These are phyloP conservation scores for Luzula sylvatica DNA, from an alignment of 176 grass and related monocot species.

Conservation along the genomic window DNA sequence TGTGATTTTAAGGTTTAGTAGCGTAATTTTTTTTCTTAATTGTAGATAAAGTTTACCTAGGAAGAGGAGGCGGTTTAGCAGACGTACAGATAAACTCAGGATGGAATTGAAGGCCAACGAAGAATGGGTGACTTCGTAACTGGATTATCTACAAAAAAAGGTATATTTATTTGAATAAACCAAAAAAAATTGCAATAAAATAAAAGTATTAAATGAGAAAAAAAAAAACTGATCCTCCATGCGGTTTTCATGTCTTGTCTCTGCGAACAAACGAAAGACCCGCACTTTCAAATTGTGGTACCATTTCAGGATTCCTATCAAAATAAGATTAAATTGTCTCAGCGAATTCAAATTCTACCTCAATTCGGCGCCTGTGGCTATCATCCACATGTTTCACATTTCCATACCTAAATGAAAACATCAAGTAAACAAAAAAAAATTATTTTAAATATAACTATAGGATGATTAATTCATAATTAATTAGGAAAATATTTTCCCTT, in stretches of 20 bases:
- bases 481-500: slow-evolving; percentile 22
- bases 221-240: slow-evolving; percentile 52
- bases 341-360: slow-evolving; percentile 30
- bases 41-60: slow-evolving; percentile 44
- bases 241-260: slow-evolving; percentile 58
- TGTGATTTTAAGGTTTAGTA: too few relatives aligned
- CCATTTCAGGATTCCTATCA: slow-evolving; percentile 88
- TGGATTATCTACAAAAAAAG: slow-evolving; percentile 87
- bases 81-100: slow-evolving; percentile 94
- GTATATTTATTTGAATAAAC: too few relatives aligned
- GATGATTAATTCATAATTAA: neutral
- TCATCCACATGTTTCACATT: slow-evolving; percentile 62
- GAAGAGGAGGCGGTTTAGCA: slow-evolving; percentile 80
- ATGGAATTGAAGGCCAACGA: slow-evolving; percentile 91
- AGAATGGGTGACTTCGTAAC: slow-evolving; percentile 65
- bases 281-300: slow-evolving; percentile 72
- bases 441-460: slow-evolving; percentile 8
- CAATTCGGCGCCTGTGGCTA: slow-evolving; percentile 87
- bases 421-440: neutral
- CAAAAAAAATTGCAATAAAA: neutral
- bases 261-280: slow-evolving; percentile 77
- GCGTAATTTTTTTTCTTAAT: neutral
- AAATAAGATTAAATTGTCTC: slow-evolving; percentile 1
- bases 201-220: neutral
- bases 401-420: slow-evolving; percentile 44